Percentiles rank a stretch among this genome's conserved stretches.
Evolutionary conservation across 108 stramenopile species (phyloP).

Genomic region (Nannochloropsis salina): DNA sequence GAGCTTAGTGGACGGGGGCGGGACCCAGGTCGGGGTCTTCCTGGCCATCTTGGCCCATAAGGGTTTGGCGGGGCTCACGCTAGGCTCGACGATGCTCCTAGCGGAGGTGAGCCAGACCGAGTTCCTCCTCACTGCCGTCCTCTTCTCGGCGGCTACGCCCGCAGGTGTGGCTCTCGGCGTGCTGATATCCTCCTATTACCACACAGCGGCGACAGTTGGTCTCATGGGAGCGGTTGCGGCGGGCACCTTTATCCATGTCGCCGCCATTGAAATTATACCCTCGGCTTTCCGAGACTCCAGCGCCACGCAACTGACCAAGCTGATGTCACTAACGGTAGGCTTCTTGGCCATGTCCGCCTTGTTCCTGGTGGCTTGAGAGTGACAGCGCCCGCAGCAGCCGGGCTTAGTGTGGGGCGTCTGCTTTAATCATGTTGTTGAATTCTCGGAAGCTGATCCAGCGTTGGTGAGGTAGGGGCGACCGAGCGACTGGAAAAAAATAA

Average conservation of each 20-base stretch:
- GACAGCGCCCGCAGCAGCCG: too few relatives aligned
- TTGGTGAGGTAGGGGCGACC: too few relatives aligned
- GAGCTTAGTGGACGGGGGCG: not conserved
- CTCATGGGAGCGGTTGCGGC: not conserved
- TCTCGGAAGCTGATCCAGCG: too few relatives aligned
- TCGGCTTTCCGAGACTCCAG: conserved; percentile 7
- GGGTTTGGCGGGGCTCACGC: not conserved
- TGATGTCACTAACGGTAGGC: not conserved
- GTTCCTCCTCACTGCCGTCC: not conserved
- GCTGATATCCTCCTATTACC: not conserved
- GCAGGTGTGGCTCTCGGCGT: not conserved
- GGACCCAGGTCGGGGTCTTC: not conserved
- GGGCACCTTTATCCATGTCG: conserved; percentile 1
- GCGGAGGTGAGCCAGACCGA: conserved; percentile 1
- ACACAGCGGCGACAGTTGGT: not conserved
- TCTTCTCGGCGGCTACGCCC: not conserved
- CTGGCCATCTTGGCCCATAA: not conserved
- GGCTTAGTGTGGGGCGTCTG: too few relatives aligned
- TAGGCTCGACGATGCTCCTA: not conserved
- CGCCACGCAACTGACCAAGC: not conserved
- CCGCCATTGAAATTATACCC: not conserved
- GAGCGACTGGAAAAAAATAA: too few relatives aligned
- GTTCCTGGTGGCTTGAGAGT: not conserved
- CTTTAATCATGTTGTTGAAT: too few relatives aligned
- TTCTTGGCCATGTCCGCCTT: not conserved